Percentiles rank a stretch among this genome's conserved stretches.
Evolutionary conservation across 441 rosid species (phyloP).

Genomic region (Populus trichocarpa): DNA sequence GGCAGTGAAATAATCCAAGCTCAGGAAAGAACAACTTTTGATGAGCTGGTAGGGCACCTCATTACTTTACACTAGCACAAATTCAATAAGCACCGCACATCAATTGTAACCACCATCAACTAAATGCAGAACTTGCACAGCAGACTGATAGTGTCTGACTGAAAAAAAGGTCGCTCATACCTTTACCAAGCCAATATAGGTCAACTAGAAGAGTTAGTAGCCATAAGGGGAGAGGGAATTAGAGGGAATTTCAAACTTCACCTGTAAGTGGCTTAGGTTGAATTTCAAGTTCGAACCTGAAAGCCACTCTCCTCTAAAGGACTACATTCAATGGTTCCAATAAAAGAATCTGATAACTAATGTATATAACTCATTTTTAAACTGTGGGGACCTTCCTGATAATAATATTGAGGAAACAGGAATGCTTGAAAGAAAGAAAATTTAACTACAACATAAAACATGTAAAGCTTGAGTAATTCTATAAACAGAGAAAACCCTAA

Average conservation of each 20-base stretch:
- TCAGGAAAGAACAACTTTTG: neutral
- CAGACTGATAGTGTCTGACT: neutral
- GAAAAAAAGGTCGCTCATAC: neutral
- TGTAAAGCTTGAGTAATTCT: neutral
- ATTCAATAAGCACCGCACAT: neutral
- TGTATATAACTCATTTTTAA: neutral
- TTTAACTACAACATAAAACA: constrained; percentile 1
- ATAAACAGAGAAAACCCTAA: constrained; percentile 18
- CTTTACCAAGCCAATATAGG: neutral
- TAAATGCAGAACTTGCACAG: neutral
- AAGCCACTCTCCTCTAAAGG: neutral
- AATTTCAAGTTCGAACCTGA: too few relatives aligned
- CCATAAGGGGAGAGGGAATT: neutral
- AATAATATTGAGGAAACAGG: neutral
- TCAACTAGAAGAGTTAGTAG: neutral
- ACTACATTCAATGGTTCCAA: neutral
- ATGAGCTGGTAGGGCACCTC: neutral
- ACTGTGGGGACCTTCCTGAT: neutral
- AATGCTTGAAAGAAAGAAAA: neutral
- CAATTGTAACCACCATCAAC: neutral
- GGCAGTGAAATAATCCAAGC: neutral
- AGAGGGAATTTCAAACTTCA: neutral
- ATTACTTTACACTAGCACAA: neutral
- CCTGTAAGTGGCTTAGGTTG: neutral
- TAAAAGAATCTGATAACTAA: neutral